These are phyloP conservation scores for Vinca minor DNA, from an alignment of 257 asterid species.

Conservation along the genomic window DNA sequence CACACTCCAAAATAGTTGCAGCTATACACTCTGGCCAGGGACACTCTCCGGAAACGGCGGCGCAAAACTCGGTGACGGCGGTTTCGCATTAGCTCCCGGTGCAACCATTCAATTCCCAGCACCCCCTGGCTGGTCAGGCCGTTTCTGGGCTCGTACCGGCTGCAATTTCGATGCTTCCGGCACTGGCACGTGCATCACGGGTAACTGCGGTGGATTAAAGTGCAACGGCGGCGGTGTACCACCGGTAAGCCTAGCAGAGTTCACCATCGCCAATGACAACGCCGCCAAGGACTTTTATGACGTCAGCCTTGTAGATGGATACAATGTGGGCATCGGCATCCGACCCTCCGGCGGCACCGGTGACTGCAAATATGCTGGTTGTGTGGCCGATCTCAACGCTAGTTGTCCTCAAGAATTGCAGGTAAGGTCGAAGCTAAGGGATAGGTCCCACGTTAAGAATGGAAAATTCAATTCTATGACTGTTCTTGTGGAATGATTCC, in stretches of 20 bases:
- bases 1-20: constrained; percentile 65
- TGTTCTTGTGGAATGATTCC: too few species aligned
- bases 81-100: constrained; percentile 59
- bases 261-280: constrained; percentile 41
- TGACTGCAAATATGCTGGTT: constrained; percentile 56
- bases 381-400: constrained; percentile 38
- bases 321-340: constrained; percentile 58
- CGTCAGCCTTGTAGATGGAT: constrained; percentile 83
- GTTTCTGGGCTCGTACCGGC: constrained; percentile 85
- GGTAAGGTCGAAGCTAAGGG: too few species aligned
- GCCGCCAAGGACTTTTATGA: constrained; percentile 59
- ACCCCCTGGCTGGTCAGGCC: constrained; percentile 85
- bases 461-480: too few species aligned
- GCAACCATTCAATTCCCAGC: constrained; percentile 52
- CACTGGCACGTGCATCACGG: constrained; percentile 57
- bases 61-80: constrained; percentile 57
- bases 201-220: constrained; percentile 59
- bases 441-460: too few species aligned
- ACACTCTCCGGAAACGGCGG: constrained; percentile 72
- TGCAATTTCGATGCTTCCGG: constrained; percentile 58
- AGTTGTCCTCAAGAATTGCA: constrained; percentile 57
- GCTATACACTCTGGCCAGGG: constrained; percentile 83
- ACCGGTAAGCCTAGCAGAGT: constrained; percentile 67
- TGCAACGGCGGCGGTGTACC: constrained; percentile 70
- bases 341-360: constrained; percentile 58